A percentile compares a stretch with the other conserved stretches of the same genome.
Conservation (phyloP, 441 rosid genomes). For the Arabidopsis lyrata region DNA sequence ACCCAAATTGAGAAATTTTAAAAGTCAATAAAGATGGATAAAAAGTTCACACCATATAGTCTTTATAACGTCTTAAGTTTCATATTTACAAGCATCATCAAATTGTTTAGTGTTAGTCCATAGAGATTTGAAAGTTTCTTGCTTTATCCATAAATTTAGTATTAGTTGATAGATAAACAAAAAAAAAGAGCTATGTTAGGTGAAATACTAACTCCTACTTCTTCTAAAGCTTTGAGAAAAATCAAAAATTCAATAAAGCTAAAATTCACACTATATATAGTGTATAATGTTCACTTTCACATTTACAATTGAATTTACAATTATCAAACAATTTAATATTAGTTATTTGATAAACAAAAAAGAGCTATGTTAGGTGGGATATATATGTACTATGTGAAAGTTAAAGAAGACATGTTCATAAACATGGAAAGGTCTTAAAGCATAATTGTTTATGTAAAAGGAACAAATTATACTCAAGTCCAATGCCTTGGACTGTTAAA, state of each 20-base stretch:
- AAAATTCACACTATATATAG: constrained; percentile 22
- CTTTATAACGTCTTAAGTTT: background rate
- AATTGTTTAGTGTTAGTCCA: background rate
- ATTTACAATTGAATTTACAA: background rate
- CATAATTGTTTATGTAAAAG: constrained; percentile 9
- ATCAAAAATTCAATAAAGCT: background rate
- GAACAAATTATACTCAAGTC: background rate
- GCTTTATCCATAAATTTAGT: background rate
- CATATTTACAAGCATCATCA: too few relatives aligned
- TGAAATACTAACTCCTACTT: background rate
- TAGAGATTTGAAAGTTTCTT: background rate
- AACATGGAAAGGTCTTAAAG: background rate
- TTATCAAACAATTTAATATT: background rate
- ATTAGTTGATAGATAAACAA: background rate
- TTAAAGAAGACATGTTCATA: background rate
- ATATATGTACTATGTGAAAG: background rate
- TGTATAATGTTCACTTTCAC: background rate
- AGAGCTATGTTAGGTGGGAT: constrained; percentile 1
- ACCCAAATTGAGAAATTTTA: background rate
- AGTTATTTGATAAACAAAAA: background rate
- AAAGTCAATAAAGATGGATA: background rate
- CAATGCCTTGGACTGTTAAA: constrained; percentile 1
- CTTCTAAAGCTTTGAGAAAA: background rate
- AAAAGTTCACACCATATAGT: constrained; percentile 27
- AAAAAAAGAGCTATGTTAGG: background rate